phyloP scores from a whole-genome alignment of 1,284 basidiomycete genomes.

The Melampsora americana region DNA sequence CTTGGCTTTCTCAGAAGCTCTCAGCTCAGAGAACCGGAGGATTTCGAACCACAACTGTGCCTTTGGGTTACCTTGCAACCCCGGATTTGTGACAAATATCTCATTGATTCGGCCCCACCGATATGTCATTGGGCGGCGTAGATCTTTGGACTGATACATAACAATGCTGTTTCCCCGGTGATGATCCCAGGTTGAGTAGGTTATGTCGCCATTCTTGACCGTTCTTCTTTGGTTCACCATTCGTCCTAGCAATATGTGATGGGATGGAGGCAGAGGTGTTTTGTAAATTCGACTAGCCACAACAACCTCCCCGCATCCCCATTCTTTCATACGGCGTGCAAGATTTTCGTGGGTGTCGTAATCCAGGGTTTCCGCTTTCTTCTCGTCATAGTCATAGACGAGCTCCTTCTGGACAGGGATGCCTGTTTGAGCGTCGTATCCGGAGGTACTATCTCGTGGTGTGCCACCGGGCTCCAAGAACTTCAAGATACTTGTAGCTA shows the following conservation, averaged over 20 bases:
- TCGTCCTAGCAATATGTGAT: background rate
- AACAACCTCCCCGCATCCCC: background rate
- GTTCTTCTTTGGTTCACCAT: too few relatives aligned
- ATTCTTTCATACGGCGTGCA: background rate
- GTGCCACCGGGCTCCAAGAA: too few relatives aligned
- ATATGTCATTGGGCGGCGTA: too few relatives aligned
- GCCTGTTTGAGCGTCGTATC: too few relatives aligned
- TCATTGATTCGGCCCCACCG: too few relatives aligned
- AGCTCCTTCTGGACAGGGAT: background rate
- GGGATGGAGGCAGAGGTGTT: background rate
- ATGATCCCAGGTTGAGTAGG: slow-evolving; percentile 5
- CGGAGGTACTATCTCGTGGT: too few relatives aligned
- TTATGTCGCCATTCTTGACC: background rate
- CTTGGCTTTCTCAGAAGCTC: slow-evolving; percentile 8
- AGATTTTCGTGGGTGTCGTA: slow-evolving; percentile 2
- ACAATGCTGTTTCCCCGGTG: slow-evolving; percentile 22
- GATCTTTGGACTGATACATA: too few relatives aligned
- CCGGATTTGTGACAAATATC: too few relatives aligned
- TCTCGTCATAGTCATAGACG: background rate
- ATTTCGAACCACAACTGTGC: slow-evolving; percentile 23
- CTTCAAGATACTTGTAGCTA: too few relatives aligned
- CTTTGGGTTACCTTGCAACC: too few relatives aligned
- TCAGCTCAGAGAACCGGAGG: background rate
- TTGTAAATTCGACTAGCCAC: slow-evolving; percentile 10
- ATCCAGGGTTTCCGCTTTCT: slow-evolving; percentile 15